These are phyloP conservation scores for Backusella tarrabulga DNA, from an alignment of 192 early-diverging fungal species.

Conservation along the genomic window DNA sequence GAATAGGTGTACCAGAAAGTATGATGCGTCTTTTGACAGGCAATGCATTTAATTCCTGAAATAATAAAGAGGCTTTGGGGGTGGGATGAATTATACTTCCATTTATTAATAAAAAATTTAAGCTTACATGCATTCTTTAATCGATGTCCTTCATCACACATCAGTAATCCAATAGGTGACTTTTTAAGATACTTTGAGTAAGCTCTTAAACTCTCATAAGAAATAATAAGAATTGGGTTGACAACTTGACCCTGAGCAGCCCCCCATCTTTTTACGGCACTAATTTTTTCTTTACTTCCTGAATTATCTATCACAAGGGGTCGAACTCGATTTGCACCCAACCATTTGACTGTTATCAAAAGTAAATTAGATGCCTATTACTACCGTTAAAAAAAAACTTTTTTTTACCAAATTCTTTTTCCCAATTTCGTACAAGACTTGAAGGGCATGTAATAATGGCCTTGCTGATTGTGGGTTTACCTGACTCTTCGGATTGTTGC, in stretches of 20 bases:
- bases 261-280: constrained; percentile 76
- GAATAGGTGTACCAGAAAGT: constrained; percentile 96
- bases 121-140: constrained; percentile 81
- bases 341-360: constrained; percentile 71
- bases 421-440: constrained; percentile 96
- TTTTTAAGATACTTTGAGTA: constrained; percentile 73
- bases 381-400: too few relatives aligned
- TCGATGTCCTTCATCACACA: constrained; percentile 98
- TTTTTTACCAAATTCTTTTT: constrained; percentile 77
- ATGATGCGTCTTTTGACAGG: constrained; percentile 91
- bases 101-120: not conserved
- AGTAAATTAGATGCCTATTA: too few relatives aligned
- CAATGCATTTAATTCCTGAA: constrained; percentile 39
- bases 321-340: constrained; percentile 78
- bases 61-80: constrained; percentile 45
- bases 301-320: constrained; percentile 90
- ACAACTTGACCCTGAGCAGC: constrained; percentile 81
- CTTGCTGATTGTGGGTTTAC: constrained; percentile 94
- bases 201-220: constrained; percentile 91
- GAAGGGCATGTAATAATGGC: constrained; percentile 96
- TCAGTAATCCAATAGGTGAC: constrained; percentile 84
- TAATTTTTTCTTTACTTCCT: constrained; percentile 83
- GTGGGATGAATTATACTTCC: constrained; percentile 57
- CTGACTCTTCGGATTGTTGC: constrained; percentile 81
- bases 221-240: constrained; percentile 91